Conservation (phyloP, 306 rosid genomes). For the Arachis stenosperma region DNA sequence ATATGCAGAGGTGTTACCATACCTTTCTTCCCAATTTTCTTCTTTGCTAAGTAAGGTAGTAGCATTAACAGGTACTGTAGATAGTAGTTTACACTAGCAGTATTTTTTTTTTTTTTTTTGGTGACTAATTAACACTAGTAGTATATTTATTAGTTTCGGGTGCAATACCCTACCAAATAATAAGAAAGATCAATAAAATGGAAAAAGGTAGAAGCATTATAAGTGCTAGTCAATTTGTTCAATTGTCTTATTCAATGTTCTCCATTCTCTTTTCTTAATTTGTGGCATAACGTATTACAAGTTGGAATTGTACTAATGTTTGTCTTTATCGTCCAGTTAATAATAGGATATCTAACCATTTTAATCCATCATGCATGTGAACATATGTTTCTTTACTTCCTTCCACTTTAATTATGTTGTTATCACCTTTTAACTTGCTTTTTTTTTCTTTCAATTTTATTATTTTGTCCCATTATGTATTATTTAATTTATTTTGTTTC, state of each 20-base stretch:
- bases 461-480: background rate
- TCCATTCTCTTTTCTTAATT: background rate
- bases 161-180: slow-evolving; percentile 31
- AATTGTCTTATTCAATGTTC: background rate
- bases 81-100: background rate
- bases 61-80: background rate
- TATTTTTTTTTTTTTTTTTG: too few relatives aligned
- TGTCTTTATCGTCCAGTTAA: background rate
- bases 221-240: background rate
- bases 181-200: background rate
- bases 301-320: slow-evolving; percentile 1
- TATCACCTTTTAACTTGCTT: background rate
- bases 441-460: background rate
- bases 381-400: background rate
- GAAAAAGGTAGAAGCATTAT: background rate
- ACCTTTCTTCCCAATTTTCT: background rate
- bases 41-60: slow-evolving; percentile 1
- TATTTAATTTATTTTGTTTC: background rate
- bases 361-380: background rate
- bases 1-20: background rate
- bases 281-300: background rate
- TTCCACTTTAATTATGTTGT: slow-evolving; percentile 2
- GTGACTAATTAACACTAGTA: background rate
- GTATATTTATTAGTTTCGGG: background rate
- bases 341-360: background rate